These are phyloP conservation scores for Fusarium foetens DNA, from an alignment of 2,329 filamentous ascomycete genomes.

Conservation along the genomic window DNA sequence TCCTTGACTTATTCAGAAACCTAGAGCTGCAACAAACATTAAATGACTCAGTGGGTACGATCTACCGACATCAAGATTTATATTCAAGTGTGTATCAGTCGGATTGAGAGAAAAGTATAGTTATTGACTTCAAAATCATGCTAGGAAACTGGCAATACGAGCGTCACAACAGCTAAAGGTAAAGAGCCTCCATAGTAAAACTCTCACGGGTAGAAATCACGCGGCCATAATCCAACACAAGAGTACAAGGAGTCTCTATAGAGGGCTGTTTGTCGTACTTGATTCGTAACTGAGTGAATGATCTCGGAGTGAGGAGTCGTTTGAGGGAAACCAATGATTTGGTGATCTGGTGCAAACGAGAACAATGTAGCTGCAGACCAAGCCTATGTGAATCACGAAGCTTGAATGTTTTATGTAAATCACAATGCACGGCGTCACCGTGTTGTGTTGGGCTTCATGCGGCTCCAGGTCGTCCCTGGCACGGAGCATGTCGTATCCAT, in stretches of 20 bases:
- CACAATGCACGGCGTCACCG: not conserved
- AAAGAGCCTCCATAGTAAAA: not conserved
- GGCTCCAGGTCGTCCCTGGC: not conserved
- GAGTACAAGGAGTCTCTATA: not conserved
- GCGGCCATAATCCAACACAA: too few species aligned
- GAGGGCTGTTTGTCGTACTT: not conserved
- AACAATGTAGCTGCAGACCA: not conserved
- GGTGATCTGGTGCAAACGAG: not conserved
- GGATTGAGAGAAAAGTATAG: not conserved
- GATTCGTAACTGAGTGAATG: not conserved
- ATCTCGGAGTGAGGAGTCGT: not conserved
- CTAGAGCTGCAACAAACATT: not conserved
- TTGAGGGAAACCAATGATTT: not conserved
- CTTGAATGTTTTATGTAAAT: not conserved
- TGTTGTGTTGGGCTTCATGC: not conserved
- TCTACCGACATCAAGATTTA: not conserved
- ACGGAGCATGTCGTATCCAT: not conserved
- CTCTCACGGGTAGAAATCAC: not conserved
- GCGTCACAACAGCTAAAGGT: too few species aligned
- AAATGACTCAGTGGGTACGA: not conserved
- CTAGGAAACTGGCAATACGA: not conserved
- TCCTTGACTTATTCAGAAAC: not conserved
- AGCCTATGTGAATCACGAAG: not conserved
- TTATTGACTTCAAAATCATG: not conserved
- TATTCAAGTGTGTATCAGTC: not conserved